A percentile compares a stretch with the other conserved stretches of the same genome.
phyloP scores from a whole-genome alignment of 495 filamentous ascomycete genomes.

The Neurospora pannonica region DNA sequence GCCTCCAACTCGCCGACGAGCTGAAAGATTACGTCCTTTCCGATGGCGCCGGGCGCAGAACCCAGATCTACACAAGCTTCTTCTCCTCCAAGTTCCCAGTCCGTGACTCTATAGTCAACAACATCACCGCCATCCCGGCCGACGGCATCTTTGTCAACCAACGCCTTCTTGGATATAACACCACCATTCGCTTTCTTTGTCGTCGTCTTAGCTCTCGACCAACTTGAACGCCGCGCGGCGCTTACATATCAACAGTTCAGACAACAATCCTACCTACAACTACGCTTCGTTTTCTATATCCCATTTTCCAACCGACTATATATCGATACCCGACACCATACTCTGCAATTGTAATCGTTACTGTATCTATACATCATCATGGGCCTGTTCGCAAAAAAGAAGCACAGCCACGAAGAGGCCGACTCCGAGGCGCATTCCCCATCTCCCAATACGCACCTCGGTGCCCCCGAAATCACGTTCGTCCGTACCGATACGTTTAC shows the following conservation, averaged over 20 bases:
- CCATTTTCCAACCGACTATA: neutral
- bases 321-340: neutral
- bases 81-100: neutral
- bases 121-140: neutral
- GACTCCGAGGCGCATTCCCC: conserved; percentile 25
- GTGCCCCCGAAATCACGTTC: conserved; percentile 68
- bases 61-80: neutral
- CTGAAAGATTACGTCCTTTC: neutral
- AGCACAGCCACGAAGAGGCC: conserved; percentile 42
- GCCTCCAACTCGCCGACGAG: neutral
- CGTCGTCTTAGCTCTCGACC: neutral
- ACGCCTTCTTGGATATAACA: neutral
- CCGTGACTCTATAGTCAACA: neutral
- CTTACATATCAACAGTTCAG: neutral
- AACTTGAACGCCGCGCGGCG: neutral
- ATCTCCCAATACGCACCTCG: conserved; percentile 20
- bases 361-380: neutral
- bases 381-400: conserved; percentile 54
- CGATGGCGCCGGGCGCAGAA: neutral
- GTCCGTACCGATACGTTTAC: conserved; percentile 73
- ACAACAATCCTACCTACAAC: neutral
- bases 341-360: neutral
- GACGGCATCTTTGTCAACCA: neutral
- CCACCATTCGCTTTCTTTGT: neutral
- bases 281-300: neutral